Base-by-base conservation (phyloP, 495 filamentous ascomycete genomes). In the Penicilliopsis zonata region DNA sequence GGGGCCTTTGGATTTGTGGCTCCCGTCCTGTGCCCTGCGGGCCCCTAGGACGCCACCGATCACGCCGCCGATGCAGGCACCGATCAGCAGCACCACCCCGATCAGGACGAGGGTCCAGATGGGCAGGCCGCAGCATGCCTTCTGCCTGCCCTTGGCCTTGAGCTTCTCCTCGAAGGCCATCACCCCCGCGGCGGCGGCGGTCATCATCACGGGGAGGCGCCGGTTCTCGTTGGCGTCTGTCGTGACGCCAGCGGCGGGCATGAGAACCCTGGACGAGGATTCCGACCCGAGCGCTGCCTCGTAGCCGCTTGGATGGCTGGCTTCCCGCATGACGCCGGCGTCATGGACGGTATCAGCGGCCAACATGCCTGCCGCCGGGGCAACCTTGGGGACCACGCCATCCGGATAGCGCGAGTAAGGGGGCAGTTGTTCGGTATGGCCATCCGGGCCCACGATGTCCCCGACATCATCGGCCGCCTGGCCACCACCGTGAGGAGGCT, bases 391-490 rank as follows among this genome's bases (percentile, higher is more conserved):
- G 15, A 51, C 50, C 7, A 55, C 57, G 4, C 69, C 76, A 28
- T 80, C 72, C 1, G 83, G 77, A 50, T 82, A 87, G 39, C 79
- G 69, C 9, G 84, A 79, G 55, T 95, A 95, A 9, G 87, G 87
- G 12, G 87, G 87, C 19, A 94, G 61, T 41, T 86, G 82, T 49
- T 95, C 87, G 2, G 82, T 79, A 52, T 94, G 86, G 1, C 86
- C 87, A 44, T 88, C 81, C 0, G 82, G 82, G n/a, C 85, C 86
- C 39, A 94, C 74, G 5, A 93, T 71, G 55, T 86, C 85, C 9
- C 76, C 83, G 17, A 73, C 62, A 37, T 93, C 86, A 57, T 92
- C 86, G 38, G 83, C 82, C 17, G 87, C 82, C 1, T 82, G 82
- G 0, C 79, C 78, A 31, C 78, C 56, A n/a, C n/a, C n/a, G n/a